Evolutionary conservation across 441 rosid species (phyloP), one percentile per base, ranked within the genome.

Genomic region (Erodium trifolium): DNA sequence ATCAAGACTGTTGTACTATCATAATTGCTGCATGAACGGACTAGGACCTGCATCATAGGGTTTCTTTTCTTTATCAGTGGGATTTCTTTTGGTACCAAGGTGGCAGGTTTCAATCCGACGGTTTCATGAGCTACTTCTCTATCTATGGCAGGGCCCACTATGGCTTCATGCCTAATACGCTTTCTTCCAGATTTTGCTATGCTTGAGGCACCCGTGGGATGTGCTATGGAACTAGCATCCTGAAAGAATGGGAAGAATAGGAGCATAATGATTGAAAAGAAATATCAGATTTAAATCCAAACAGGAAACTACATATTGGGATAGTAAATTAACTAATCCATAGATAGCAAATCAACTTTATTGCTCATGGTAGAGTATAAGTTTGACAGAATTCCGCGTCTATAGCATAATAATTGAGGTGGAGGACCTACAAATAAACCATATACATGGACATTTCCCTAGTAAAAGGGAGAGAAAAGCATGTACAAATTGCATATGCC

Each of bases 11-110:
- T 35, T 67, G 59, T 14, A 16, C 10, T 43, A 49, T 12, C 29
- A 68, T 67, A 1, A 64, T n/a, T 70, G 63, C 41, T 12, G 37
- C 65, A 31, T 65, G 51, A 68, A 51, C 60, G 19, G 71, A 66
- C 60, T 31, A 67, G 67, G 71, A 94, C 97, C 97, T 87, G 94
- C 74, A 94, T 75, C 59, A 94, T 82, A 39, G 92, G 78, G 78
- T 87, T 94, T 72, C 87, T 91, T 84, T 91, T 93, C 80, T 78
- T 92, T 66, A 94, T 84, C 73, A 85, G 62, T 29, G 94, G 98
- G 19, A 88, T 87, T 85, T 94, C 99, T 79, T 92, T 92, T 18
- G 90, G 98, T 63, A 83, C 83, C 83, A 94, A 83, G 70, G 90
- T 71, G 13, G 91, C 88, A 66, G 85, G 88, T 80, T 88, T 92